Conservation (phyloP, 2,329 filamentous ascomycete genomes). For the Exophiala dermatitidis region DNA sequence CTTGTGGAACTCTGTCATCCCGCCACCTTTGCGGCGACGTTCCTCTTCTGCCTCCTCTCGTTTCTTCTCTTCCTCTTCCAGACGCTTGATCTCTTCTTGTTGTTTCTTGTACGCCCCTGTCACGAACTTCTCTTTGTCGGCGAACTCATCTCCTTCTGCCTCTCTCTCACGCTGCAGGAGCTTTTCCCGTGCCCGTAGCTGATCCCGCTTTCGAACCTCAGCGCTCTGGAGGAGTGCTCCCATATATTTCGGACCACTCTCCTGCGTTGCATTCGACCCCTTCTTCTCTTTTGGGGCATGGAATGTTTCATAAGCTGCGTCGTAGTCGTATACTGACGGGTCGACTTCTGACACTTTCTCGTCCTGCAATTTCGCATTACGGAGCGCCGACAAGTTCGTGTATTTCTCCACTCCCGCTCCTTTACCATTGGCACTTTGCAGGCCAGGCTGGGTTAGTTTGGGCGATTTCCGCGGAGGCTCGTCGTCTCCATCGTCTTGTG, state of each 20-base stretch:
- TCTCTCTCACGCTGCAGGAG: constrained; percentile 55
- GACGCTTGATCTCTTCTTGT: constrained; percentile 51
- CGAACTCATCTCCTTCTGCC: constrained; percentile 59
- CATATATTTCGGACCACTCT: constrained; percentile 52
- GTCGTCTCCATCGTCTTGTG: constrained; percentile 16
- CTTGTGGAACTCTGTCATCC: constrained; percentile 54
- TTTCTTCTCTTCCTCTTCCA: constrained; percentile 53
- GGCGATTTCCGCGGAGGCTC: constrained; percentile 33
- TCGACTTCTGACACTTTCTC: constrained; percentile 40
- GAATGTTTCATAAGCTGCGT: constrained; percentile 44
- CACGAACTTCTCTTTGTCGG: constrained; percentile 61
- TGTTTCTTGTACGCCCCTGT: constrained; percentile 59
- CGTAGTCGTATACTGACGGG: constrained; percentile 45
- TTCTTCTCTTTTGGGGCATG: constrained; percentile 32
- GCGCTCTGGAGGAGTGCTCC: constrained; percentile 52
- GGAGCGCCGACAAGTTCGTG: constrained; percentile 41
- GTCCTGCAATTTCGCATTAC: constrained; percentile 41
- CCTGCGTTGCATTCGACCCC: constrained; percentile 11
- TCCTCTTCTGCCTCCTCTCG: constrained; percentile 49
- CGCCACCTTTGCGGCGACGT: constrained; percentile 40
- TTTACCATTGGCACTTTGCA: constrained; percentile 13
- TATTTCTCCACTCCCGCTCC: constrained; percentile 30
- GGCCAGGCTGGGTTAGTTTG: constrained; percentile 21
- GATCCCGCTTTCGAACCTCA: constrained; percentile 56
- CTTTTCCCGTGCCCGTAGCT: constrained; percentile 55